Percentiles rank a stretch among this genome's conserved stretches.
phyloP scores from a whole-genome alignment of 1,284 basidiomycete genomes.

The Tilletiopsis washingtonensis region DNA sequence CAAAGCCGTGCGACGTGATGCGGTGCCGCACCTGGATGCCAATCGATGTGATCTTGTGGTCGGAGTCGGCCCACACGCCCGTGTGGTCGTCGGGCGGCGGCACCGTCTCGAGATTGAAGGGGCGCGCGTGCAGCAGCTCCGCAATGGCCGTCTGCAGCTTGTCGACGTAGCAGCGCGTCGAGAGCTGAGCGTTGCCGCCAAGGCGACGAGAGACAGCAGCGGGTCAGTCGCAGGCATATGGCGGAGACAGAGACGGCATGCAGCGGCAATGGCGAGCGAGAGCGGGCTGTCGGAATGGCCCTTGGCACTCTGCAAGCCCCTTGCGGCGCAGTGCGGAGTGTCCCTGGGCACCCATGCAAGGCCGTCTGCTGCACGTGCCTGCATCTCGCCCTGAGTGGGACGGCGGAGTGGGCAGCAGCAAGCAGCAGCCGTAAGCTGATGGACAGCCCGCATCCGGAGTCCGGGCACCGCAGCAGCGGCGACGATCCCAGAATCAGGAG shows the following conservation, averaged over 20 bases:
- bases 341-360: no score
- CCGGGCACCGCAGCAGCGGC: no score
- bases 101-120: slow-evolving; percentile 28
- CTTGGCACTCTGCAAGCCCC: no score
- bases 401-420: no score
- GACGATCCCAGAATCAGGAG: no score
- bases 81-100: slow-evolving; percentile 32
- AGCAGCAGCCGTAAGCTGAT: no score
- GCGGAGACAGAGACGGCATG: slow-evolving; percentile 13
- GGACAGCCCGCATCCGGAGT: no score
- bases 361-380: no score
- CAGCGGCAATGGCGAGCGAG: no score
- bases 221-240: slow-evolving; percentile 7
- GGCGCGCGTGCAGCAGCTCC: slow-evolving; percentile 55
- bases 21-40: slow-evolving; percentile 93
- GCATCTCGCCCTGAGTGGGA: no score
- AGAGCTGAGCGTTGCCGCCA: slow-evolving; percentile 11
- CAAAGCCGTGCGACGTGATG: slow-evolving; percentile 88
- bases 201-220: neutral
- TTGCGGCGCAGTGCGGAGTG: no score
- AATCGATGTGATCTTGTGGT: slow-evolving; percentile 79
- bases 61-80: slow-evolving; percentile 39
- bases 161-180: slow-evolving; percentile 65
- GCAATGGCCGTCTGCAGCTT: slow-evolving; percentile 61
- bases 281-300: no score